phyloP scores from a whole-genome alignment of 1,139 yeast species.

The Candida smagusa region DNA sequence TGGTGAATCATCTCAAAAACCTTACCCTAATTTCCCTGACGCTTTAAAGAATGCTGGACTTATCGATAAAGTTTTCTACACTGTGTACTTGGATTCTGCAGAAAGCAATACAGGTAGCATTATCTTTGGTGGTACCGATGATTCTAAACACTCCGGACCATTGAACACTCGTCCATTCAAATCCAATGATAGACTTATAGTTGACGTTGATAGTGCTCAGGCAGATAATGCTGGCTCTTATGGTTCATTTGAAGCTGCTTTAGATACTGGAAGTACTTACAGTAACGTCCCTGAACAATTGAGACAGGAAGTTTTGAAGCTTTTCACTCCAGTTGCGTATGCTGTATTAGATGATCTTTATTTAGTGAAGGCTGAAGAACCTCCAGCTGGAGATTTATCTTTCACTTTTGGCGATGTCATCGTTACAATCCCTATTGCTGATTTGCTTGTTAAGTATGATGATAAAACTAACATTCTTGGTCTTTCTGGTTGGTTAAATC shows the following conservation, averaged over 20 bases:
- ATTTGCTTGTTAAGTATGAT: neutral
- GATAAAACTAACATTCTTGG: neutral
- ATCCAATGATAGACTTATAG: conserved; percentile 4
- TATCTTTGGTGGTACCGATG: conserved; percentile 20
- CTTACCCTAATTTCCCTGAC: conserved; percentile 20
- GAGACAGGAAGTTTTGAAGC: neutral
- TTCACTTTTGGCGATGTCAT: neutral
- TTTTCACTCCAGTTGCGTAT: neutral
- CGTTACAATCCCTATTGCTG: neutral
- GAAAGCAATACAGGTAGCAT: conserved; percentile 13
- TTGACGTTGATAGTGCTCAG: conserved; percentile 4
- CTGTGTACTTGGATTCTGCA: conserved; percentile 15
- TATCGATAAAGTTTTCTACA: conserved; percentile 15
- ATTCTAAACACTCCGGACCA: conserved; percentile 16
- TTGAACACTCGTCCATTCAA: conserved; percentile 10
- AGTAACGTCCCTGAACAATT: neutral
- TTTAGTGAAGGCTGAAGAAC: neutral
- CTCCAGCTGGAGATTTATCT: neutral
- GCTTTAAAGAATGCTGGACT: conserved; percentile 20
- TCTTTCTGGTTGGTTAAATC: neutral
- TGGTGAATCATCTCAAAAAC: conserved; percentile 9
- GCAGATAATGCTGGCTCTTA: neutral
- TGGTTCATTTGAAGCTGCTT: neutral
- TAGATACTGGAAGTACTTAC: neutral
- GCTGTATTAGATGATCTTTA: neutral